phyloP scores from a whole-genome alignment of 148 eudicot species.

The Polygonum aviculare region DNA sequence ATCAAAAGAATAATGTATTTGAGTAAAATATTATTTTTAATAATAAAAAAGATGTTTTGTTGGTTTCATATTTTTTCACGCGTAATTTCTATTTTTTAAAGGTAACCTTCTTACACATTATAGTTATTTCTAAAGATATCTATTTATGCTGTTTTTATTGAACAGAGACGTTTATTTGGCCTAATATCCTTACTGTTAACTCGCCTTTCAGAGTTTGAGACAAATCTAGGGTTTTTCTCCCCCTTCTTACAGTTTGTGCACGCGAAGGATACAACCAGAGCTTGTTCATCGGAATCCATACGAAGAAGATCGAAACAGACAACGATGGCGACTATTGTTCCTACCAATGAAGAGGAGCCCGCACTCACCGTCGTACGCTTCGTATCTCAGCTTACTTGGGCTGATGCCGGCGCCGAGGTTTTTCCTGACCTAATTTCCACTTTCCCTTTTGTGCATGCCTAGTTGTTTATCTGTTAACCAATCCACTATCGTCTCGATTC shows the following conservation, averaged over 20 bases:
- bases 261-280: not conserved
- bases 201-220: not conserved
- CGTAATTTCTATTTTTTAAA: no score
- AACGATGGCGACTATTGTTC: constrained; percentile 76
- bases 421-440: not conserved
- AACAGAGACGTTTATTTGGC: no score
- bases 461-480: not conserved
- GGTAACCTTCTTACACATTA: no score
- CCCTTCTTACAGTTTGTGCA: not conserved
- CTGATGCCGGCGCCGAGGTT: constrained; percentile 96
- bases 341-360: constrained; percentile 81
- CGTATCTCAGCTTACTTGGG: constrained; percentile 77
- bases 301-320: not conserved
- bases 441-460: not conserved
- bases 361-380: constrained; percentile 75
- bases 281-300: not conserved
- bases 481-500: not conserved
- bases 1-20: no score
- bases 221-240: not conserved
- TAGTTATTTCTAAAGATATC: no score
- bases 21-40: no score
- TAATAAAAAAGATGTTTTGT: no score
- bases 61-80: no score
- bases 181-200: no score
- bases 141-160: no score